Evolutionary conservation across 306 rosid genomes (phyloP).

Genomic region (Rosa rugosa): DNA sequence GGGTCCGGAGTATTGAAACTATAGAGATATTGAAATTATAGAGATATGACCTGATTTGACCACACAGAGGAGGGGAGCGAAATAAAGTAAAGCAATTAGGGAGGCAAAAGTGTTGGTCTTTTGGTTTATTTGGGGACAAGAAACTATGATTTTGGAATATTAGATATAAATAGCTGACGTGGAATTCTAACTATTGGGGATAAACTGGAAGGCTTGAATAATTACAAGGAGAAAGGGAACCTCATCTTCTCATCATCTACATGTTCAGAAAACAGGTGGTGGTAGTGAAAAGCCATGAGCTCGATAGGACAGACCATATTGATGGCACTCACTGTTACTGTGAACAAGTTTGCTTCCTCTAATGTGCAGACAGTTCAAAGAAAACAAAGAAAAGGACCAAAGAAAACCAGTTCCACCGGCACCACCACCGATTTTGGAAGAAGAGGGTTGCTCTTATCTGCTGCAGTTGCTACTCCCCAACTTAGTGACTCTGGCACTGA

Average conservation of each 20-base stretch:
- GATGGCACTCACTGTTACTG: slow-evolving; percentile 80
- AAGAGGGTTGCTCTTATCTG: slow-evolving; percentile 62
- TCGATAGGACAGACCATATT: slow-evolving; percentile 67
- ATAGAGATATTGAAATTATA: background rate
- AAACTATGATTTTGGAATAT: background rate
- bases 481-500: slow-evolving; percentile 56
- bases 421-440: slow-evolving; percentile 38
- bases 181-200: background rate
- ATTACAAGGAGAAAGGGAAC: background rate
- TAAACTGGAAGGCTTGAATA: background rate
- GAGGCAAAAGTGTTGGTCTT: background rate
- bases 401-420: slow-evolving; percentile 6
- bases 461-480: slow-evolving; percentile 51
- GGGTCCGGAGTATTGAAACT: background rate
- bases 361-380: slow-evolving; percentile 68
- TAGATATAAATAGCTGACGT: background rate
- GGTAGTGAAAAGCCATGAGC: slow-evolving; percentile 47
- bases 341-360: slow-evolving; percentile 75
- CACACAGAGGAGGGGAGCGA: background rate
- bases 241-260: slow-evolving; percentile 28
- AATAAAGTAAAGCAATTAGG: no score
- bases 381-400: slow-evolving; percentile 29
- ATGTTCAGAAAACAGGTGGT: slow-evolving; percentile 37
- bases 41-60: background rate
- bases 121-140: background rate